These are phyloP conservation scores for Berberis vulgaris DNA, from an alignment of 164 flowering plant genomes.

Conservation along the genomic window DNA sequence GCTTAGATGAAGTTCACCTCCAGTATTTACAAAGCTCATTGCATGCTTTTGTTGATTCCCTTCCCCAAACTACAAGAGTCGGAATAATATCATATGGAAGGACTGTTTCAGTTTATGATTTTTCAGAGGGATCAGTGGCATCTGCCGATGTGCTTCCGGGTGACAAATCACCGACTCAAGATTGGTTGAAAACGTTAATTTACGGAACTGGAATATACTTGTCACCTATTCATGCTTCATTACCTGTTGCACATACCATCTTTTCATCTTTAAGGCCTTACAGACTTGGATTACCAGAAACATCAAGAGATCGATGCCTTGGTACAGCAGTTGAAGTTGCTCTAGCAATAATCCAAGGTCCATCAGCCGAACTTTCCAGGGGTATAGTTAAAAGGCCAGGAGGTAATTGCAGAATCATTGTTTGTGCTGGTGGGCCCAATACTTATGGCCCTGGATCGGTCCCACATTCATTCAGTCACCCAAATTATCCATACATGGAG, in stretches of 20 bases:
- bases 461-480: constrained; percentile 78
- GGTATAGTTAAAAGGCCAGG: constrained; percentile 74
- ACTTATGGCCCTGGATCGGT: constrained; percentile 97
- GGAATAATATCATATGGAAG: constrained; percentile 82
- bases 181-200: constrained; percentile 63
- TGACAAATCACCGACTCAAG: constrained; percentile 59
- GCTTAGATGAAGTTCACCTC: constrained; percentile 84
- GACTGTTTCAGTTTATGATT: constrained; percentile 86
- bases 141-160: constrained; percentile 97
- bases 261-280: constrained; percentile 81
- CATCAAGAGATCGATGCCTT: constrained; percentile 80
- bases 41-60: constrained; percentile 92
- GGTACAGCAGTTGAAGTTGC: constrained; percentile 95
- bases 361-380: constrained; percentile 71
- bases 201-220: constrained; percentile 90
- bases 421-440: constrained; percentile 90
- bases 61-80: constrained; percentile 66
- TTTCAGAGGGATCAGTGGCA: constrained; percentile 80
- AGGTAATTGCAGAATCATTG: constrained; percentile 75
- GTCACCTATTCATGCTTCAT: constrained; percentile 80
- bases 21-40: constrained; percentile 91
- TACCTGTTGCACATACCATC: constrained; percentile 68
- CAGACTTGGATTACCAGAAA: constrained; percentile 58
- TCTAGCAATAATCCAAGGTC: constrained; percentile 76
- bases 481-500: constrained; percentile 90